phyloP scores from a whole-genome alignment of 164 flowering plant species.

The Cinnamomum micranthum region DNA sequence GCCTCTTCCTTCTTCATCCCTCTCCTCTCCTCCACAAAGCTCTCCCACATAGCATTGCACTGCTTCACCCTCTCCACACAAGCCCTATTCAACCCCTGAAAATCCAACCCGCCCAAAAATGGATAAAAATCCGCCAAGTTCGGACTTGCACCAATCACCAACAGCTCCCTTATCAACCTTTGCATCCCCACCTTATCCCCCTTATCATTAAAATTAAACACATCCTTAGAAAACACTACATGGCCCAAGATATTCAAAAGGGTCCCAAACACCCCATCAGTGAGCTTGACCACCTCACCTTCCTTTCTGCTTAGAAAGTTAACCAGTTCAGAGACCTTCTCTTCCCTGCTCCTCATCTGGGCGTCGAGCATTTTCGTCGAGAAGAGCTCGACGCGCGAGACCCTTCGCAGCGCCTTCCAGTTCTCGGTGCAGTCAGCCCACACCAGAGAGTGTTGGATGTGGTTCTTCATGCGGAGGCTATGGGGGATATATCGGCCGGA shows the following conservation, averaged over 20 bases:
- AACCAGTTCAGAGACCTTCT: constrained; percentile 26
- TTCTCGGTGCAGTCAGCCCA: constrained; percentile 31
- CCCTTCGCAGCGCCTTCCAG: constrained; percentile 29
- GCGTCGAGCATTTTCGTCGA: constrained; percentile 21
- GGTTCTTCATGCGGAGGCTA: neutral
- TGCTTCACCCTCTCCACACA: neutral
- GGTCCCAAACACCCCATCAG: constrained; percentile 21
- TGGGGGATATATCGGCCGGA: constrained; percentile 19
- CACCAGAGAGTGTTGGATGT: constrained; percentile 11
- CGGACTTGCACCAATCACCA: constrained; percentile 16
- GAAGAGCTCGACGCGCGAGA: constrained; percentile 31
- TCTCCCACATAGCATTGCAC: constrained; percentile 24
- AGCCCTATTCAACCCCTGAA: constrained; percentile 23
- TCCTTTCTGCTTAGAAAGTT: constrained; percentile 13
- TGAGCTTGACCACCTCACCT: constrained; percentile 21
- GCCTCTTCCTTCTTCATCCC: neutral
- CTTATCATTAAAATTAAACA: constrained; percentile 15
- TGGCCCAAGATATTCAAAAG: constrained; percentile 22
- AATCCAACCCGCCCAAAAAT: constrained; percentile 22
- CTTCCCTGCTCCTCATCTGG: constrained; percentile 20
- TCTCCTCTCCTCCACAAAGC: constrained; percentile 28
- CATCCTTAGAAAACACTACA: constrained; percentile 24
- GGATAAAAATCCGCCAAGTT: constrained; percentile 35
- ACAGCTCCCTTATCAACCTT: constrained; percentile 8
- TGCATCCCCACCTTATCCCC: constrained; percentile 15